phyloP scores from a whole-genome alignment of 1,139 yeast genomes.

The Kazachstania sp. region DNA sequence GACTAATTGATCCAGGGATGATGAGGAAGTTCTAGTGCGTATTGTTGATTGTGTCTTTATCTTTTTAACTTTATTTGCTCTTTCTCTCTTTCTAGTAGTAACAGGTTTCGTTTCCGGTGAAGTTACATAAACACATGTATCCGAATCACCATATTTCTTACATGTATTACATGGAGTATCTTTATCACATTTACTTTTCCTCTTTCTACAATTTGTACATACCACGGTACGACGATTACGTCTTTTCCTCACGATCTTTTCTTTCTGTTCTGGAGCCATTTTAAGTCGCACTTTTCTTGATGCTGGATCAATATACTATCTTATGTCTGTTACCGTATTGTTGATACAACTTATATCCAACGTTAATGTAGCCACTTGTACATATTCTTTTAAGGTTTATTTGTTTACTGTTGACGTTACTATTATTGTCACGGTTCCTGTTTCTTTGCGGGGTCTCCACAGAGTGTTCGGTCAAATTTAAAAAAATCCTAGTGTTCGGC shows the following conservation, averaged over 20 bases:
- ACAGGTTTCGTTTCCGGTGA: background rate
- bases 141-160: conserved; percentile 18
- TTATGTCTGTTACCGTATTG: too few species aligned
- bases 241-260: conserved; percentile 8
- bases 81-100: background rate
- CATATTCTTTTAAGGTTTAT: background rate
- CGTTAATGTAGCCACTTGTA: too few species aligned
- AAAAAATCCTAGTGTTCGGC: background rate
- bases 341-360: too few species aligned
- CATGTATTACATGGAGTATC: conserved; percentile 31
- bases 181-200: conserved; percentile 33
- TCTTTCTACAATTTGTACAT: conserved; percentile 32
- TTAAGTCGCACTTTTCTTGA: too few species aligned
- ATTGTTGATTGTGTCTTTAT: background rate
- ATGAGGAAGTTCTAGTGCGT: background rate
- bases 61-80: background rate
- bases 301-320: background rate
- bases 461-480: background rate
- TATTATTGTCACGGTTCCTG: background rate
- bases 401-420: background rate
- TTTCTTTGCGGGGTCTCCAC: background rate
- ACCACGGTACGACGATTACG: conserved; percentile 28
- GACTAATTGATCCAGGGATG: background rate
- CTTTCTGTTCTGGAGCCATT: background rate
- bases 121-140: conserved; percentile 15